Percentiles rank a stretch among this genome's conserved stretches.
phyloP scores from a whole-genome alignment of 805 yeast species.

The Clavispora fructus region DNA sequence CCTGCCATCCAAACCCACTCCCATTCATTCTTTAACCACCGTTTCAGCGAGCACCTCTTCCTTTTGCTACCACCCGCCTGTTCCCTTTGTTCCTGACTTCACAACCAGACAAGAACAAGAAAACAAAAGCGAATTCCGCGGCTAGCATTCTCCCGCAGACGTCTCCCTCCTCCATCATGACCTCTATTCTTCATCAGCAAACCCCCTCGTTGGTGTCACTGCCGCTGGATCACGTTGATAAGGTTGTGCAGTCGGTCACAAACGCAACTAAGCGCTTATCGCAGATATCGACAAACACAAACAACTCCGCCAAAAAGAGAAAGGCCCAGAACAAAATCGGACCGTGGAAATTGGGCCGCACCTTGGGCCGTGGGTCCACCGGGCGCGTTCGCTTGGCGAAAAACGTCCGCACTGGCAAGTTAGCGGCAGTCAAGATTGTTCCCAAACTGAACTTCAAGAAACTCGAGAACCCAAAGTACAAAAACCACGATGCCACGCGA shows the following conservation, averaged over 20 bases:
- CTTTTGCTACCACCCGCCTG: background rate
- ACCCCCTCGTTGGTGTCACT: conserved; percentile 10
- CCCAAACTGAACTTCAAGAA: conserved; percentile 71
- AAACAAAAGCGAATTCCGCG: background rate
- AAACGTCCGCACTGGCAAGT: conserved; percentile 74
- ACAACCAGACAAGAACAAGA: background rate
- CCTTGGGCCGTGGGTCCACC: conserved; percentile 94
- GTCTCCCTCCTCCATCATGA: conserved; percentile 2
- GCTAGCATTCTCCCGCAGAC: background rate
- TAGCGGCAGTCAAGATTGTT: conserved; percentile 95
- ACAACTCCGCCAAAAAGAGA: conserved; percentile 38
- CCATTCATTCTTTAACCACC: background rate
- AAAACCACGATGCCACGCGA: conserved; percentile 42
- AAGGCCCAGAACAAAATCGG: conserved; percentile 63
- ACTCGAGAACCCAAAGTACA: conserved; percentile 42
- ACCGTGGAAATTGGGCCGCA: conserved; percentile 94
- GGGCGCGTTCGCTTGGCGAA: conserved; percentile 93
- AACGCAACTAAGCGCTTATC: conserved; percentile 46
- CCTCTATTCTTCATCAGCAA: conserved; percentile 10
- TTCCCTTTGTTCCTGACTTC: background rate
- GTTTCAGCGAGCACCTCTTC: background rate
- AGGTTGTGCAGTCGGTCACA: conserved; percentile 41
- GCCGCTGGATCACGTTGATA: conserved; percentile 26
- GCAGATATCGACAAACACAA: conserved; percentile 42
- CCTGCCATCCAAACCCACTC: background rate